Conservation (phyloP, 305 asterid species). For the Solanum hybrid region DNA sequence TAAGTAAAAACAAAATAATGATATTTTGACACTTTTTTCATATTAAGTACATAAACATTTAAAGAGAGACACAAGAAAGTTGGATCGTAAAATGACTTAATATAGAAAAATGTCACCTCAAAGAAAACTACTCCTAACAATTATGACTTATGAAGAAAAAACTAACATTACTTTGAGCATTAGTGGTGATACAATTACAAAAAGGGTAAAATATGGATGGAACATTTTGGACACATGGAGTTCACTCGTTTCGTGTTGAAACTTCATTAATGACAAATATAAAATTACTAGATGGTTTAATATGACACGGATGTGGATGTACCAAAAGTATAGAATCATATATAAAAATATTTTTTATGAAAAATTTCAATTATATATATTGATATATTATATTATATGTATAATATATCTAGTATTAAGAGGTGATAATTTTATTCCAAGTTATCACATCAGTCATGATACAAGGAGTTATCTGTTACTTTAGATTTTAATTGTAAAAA, state of each 20-base stretch:
- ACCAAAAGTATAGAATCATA: background rate
- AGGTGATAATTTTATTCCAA: background rate
- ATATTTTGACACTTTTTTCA: no score
- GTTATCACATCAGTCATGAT: background rate
- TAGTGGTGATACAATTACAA: background rate
- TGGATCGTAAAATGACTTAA: background rate
- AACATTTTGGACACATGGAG: background rate
- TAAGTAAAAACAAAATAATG: no score
- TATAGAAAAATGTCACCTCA: background rate
- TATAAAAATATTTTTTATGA: background rate
- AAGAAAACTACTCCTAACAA: background rate
- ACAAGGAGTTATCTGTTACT: background rate
- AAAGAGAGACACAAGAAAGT: background rate
- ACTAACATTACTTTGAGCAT: background rate
- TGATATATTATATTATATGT: background rate
- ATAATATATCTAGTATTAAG: background rate
- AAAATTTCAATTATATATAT: background rate
- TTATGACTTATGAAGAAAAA: background rate
- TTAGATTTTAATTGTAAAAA: background rate
- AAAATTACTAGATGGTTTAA: background rate
- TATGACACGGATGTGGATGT: background rate
- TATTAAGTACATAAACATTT: background rate
- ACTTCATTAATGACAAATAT: accelerated
- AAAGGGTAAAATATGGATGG: background rate
- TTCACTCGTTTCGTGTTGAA: background rate